Evolutionary conservation across 1,284 basidiomycete species (phyloP).

Genomic region (Fomitopsis betulina): DNA sequence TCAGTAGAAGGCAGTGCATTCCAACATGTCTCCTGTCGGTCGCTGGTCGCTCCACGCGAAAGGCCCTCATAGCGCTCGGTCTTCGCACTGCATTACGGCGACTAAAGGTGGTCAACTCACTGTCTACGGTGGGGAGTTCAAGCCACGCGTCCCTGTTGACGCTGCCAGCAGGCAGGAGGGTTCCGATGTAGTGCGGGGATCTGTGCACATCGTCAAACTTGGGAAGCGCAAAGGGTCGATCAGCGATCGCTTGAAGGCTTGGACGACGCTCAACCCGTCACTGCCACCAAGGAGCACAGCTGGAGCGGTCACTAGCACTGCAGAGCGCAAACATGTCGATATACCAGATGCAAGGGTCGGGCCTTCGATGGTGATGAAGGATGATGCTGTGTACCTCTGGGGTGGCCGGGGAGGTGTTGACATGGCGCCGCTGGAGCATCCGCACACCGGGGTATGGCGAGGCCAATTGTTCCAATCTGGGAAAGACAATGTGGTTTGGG

Average conservation of each 20-base stretch:
- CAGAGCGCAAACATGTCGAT: neutral
- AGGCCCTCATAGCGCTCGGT: conserved; percentile 21
- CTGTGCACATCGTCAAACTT: conserved; percentile 25
- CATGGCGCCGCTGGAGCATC: conserved; percentile 29
- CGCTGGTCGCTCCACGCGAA: conserved; percentile 22
- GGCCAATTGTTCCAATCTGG: neutral
- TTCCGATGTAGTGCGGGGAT: conserved; percentile 10
- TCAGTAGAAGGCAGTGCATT: neutral
- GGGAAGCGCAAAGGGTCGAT: neutral
- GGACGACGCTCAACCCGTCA: conserved; percentile 13
- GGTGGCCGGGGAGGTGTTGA: conserved; percentile 39
- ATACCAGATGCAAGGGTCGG: conserved; percentile 33
- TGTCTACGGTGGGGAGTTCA: conserved; percentile 37
- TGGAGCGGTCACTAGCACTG: neutral
- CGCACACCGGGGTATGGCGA: conserved; percentile 30
- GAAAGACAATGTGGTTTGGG: neutral
- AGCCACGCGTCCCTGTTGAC: conserved; percentile 36
- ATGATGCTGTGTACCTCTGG: conserved; percentile 34
- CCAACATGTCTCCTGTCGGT: conserved; percentile 14
- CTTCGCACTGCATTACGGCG: conserved; percentile 28
- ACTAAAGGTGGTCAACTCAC: conserved; percentile 22
- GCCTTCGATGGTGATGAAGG: conserved; percentile 25
- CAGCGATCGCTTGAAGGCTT: conserved; percentile 3
- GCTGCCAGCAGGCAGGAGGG: conserved; percentile 4
- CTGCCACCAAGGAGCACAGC: neutral